phyloP scores from a whole-genome alignment of 2,329 filamentous ascomycete genomes.

The Aureobasidium musti region DNA sequence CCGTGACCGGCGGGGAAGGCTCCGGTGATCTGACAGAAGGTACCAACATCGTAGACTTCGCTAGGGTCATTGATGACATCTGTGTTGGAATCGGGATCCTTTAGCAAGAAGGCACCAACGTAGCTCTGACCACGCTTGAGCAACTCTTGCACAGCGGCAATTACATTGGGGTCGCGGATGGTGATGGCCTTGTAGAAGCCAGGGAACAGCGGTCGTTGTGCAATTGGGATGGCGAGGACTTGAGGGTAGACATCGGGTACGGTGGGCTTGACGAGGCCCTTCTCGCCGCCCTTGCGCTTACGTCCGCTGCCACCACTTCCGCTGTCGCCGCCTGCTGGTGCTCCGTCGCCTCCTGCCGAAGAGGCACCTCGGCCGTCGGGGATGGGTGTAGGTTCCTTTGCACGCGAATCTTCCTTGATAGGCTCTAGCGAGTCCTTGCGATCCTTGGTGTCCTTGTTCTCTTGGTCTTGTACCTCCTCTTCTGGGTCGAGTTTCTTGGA shows the following conservation, averaged over 20 bases:
- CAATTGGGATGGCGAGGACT: slow-evolving; percentile 95
- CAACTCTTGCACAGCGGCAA: slow-evolving; percentile 90
- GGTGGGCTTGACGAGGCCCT: slow-evolving; percentile 72
- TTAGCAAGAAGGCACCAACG: slow-evolving; percentile 94
- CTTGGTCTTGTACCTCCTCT: slow-evolving; percentile 42
- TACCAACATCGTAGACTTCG: slow-evolving; percentile 93
- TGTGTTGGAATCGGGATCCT: slow-evolving; percentile 90
- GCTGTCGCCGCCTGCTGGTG: slow-evolving; percentile 56
- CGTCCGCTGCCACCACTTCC: slow-evolving; percentile 65
- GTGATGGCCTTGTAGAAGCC: slow-evolving; percentile 99
- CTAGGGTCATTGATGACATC: slow-evolving; percentile 88
- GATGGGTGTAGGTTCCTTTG: slow-evolving; percentile 54
- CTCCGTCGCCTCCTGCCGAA: slow-evolving; percentile 51
- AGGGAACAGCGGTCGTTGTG: slow-evolving; percentile 88
- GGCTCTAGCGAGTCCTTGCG: slow-evolving; percentile 46
- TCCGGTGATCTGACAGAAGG: slow-evolving; percentile 97
- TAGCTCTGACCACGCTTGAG: slow-evolving; percentile 97
- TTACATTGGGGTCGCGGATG: slow-evolving; percentile 88
- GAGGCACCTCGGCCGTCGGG: slow-evolving; percentile 44
- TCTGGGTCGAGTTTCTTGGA: slow-evolving; percentile 52
- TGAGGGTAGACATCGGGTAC: slow-evolving; percentile 96
- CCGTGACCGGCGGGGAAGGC: slow-evolving; percentile 82
- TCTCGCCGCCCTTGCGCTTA: slow-evolving; percentile 57
- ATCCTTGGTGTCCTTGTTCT: slow-evolving; percentile 49
- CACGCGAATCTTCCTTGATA: slow-evolving; percentile 52